A percentile compares a stretch with the other conserved stretches of the same genome.
Evolutionary conservation across 2,329 filamentous ascomycete species (phyloP).

Genomic region (Sarocladium oryzae): DNA sequence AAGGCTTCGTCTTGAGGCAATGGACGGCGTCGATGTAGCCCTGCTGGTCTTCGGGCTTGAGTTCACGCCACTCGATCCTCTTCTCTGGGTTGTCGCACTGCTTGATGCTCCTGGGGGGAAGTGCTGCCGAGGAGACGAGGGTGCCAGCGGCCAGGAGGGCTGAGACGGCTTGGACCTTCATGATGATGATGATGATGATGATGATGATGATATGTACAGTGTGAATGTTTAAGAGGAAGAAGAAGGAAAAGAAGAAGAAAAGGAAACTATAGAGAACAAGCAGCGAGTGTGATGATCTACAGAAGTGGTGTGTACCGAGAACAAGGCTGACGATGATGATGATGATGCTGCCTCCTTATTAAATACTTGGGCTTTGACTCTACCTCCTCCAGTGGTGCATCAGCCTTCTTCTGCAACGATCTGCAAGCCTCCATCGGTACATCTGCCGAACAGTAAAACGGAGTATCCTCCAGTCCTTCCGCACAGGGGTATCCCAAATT

Average conservation of each 20-base stretch:
- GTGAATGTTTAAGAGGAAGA: too few species aligned
- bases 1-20: constrained; percentile 22
- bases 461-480: background rate
- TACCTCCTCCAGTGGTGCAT: background rate
- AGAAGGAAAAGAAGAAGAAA: too few species aligned
- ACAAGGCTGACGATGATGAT: too few species aligned
- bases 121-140: background rate
- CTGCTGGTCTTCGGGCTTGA: constrained; percentile 6
- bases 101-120: background rate
- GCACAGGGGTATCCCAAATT: constrained; percentile 1
- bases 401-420: background rate
- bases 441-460: background rate
- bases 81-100: constrained; percentile 1
- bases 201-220: too few species aligned
- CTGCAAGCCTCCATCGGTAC: background rate
- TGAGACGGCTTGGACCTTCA: constrained; percentile 1
- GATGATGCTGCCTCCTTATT: too few species aligned
- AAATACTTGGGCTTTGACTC: background rate
- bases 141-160: background rate
- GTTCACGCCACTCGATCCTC: constrained; percentile 10
- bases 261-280: background rate
- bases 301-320: too few species aligned
- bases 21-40: constrained; percentile 22
- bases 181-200: background rate
- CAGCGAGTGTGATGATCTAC: background rate